Evolutionary conservation across 2,329 filamentous ascomycete genomes (phyloP).

Genomic region (Aspergillus awamori): DNA sequence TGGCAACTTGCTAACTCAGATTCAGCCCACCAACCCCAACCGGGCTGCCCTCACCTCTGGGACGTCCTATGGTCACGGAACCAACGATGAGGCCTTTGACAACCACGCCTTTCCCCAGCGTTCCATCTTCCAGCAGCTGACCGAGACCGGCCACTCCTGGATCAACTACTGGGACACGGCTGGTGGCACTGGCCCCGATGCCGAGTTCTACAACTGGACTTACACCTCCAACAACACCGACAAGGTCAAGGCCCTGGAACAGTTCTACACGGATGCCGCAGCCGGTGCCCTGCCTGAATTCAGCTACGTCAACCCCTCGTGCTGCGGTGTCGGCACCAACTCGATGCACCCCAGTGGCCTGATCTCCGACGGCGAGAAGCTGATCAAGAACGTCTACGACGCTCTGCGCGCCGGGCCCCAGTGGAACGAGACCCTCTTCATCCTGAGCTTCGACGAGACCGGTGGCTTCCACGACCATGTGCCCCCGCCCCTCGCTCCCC

Average conservation of each 20-base stretch:
- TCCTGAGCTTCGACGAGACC: conserved; percentile 44
- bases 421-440: conserved; percentile 41
- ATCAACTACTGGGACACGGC: conserved; percentile 38
- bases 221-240: conserved; percentile 29
- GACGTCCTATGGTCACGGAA: conserved; percentile 37
- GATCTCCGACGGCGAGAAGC: conserved; percentile 39
- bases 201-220: conserved; percentile 41
- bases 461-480: conserved; percentile 46
- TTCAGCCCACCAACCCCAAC: conserved; percentile 50
- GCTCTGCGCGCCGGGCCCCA: conserved; percentile 38
- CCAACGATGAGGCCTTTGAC: conserved; percentile 35
- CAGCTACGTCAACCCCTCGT: conserved; percentile 44
- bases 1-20: conserved; percentile 5
- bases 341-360: conserved; percentile 41
- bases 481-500: conserved; percentile 35
- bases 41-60: conserved; percentile 37
- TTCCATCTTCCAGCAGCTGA: conserved; percentile 46
- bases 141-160: conserved; percentile 38
- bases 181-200: conserved; percentile 32
- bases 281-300: conserved; percentile 37
- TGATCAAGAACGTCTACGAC: conserved; percentile 43
- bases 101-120: conserved; percentile 31
- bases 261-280: conserved; percentile 40
- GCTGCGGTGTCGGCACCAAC: conserved; percentile 42
- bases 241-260: conserved; percentile 33